A percentile compares a stretch with the other conserved stretches of the same genome.
Evolutionary conservation across 257 asterid genomes (phyloP).

Genomic region (Prunella vulgaris): DNA sequence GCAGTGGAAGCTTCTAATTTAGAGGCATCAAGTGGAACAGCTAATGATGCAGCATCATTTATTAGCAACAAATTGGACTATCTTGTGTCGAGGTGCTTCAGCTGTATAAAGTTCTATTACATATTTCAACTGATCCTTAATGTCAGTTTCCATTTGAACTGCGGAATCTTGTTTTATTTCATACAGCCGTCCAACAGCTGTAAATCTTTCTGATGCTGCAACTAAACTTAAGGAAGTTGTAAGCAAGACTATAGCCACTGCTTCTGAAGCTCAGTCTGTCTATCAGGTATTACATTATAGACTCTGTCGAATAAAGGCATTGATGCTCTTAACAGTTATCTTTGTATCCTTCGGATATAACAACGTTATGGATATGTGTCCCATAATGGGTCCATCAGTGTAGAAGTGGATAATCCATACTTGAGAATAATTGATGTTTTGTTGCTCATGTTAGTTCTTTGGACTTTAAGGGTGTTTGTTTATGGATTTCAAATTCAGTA

Average conservation of each 20-base stretch:
- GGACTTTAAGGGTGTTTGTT: too few species aligned
- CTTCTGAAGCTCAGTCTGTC: slow-evolving; percentile 48
- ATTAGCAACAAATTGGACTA: slow-evolving; percentile 62
- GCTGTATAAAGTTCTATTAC: not conserved
- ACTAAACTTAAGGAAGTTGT: slow-evolving; percentile 64
- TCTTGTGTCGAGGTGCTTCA: slow-evolving; percentile 77
- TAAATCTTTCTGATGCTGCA: slow-evolving; percentile 89
- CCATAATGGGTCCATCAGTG: not conserved
- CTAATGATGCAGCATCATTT: slow-evolving; percentile 65
- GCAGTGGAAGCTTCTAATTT: slow-evolving; percentile 77
- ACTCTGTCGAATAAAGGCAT: not conserved
- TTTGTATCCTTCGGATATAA: not conserved
- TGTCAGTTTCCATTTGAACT: slow-evolving; percentile 5
- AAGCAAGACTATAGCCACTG: slow-evolving; percentile 43
- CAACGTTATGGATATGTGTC: not conserved
- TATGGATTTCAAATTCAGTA: too few species aligned
- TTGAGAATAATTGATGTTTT: not conserved
- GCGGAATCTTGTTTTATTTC: not conserved
- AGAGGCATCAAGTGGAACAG: slow-evolving; percentile 45
- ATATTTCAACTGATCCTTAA: not conserved
- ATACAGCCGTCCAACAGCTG: slow-evolving; percentile 95
- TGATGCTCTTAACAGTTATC: not conserved
- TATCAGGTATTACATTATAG: slow-evolving; percentile 51
- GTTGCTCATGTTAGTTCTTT: not conserved
- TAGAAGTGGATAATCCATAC: not conserved